phyloP scores from a whole-genome alignment of 345 rosid genomes.

The Eucalyptus regnans region DNA sequence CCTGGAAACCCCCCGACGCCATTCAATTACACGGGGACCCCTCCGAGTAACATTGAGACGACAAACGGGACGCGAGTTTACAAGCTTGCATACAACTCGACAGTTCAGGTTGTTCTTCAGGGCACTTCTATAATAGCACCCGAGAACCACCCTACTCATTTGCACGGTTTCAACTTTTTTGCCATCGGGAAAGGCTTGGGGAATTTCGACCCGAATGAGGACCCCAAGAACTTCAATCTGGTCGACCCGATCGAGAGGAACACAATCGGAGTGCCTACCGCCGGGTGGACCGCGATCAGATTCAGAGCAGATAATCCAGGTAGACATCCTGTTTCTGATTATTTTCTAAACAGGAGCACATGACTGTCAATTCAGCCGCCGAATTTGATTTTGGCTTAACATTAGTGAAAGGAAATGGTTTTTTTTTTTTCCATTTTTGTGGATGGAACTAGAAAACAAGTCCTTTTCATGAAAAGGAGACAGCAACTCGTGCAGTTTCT shows the following conservation, averaged over 20 bases:
- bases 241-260: conserved; percentile 82
- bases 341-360: neutral
- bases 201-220: conserved; percentile 41
- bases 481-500: neutral
- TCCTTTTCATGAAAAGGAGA: neutral
- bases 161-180: conserved; percentile 62
- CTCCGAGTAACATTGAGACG: conserved; percentile 29
- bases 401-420: neutral
- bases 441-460: neutral
- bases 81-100: conserved; percentile 42
- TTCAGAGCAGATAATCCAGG: conserved; percentile 85
- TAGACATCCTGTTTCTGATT: neutral
- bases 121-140: conserved; percentile 61
- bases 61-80: conserved; percentile 51
- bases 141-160: conserved; percentile 65
- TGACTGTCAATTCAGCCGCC: neutral
- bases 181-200: conserved; percentile 59
- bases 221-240: conserved; percentile 54
- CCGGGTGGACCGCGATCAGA: conserved; percentile 72
- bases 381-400: neutral
- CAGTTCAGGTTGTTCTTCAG: conserved; percentile 61
- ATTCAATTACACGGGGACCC: conserved; percentile 46
- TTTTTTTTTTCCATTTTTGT: neutral
- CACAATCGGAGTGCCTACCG: conserved; percentile 60
- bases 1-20: conserved; percentile 35